Evolutionary conservation across 306 rosid genomes (phyloP).

Genomic region (Cicer arietinum): DNA sequence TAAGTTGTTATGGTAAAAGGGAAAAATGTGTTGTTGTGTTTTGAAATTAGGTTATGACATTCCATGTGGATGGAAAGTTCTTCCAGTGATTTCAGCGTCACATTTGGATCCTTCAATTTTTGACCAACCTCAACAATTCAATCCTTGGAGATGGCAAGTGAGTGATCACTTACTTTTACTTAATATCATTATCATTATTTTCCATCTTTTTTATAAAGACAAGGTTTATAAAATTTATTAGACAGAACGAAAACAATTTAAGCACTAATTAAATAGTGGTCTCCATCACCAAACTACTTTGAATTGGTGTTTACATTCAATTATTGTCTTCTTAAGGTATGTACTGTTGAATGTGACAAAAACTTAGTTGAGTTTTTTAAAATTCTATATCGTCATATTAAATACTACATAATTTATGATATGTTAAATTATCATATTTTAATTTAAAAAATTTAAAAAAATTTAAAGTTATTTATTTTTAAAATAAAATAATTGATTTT

Average conservation of each 20-base stretch:
- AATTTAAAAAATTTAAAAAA: no score
- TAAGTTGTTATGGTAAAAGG: slow-evolving; percentile 27
- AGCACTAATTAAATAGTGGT: slow-evolving; percentile 43
- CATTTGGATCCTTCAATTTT: slow-evolving; percentile 88
- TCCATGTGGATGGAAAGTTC: slow-evolving; percentile 99
- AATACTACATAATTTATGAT: no score
- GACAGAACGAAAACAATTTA: background rate
- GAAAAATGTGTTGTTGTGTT: slow-evolving; percentile 23
- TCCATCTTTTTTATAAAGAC: slow-evolving; percentile 1
- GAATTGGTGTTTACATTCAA: slow-evolving; percentile 14
- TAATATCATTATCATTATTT: slow-evolving; percentile 38
- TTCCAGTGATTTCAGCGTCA: slow-evolving; percentile 91
- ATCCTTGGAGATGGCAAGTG: slow-evolving; percentile 99
- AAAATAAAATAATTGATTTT: no score
- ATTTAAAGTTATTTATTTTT: no score
- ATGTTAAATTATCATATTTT: no score
- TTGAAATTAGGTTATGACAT: slow-evolving; percentile 78
- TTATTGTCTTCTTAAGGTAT: background rate
- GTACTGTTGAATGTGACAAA: background rate
- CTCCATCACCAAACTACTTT: slow-evolving; percentile 41
- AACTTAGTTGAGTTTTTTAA: no score
- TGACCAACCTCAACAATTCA: slow-evolving; percentile 92
- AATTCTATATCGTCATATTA: no score
- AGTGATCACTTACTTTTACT: slow-evolving; percentile 33
- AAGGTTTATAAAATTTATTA: slow-evolving; percentile 6